These are phyloP conservation scores for Cenchrus fungigraminus DNA, from an alignment of 176 grass and related monocot genomes.

Conservation along the genomic window DNA sequence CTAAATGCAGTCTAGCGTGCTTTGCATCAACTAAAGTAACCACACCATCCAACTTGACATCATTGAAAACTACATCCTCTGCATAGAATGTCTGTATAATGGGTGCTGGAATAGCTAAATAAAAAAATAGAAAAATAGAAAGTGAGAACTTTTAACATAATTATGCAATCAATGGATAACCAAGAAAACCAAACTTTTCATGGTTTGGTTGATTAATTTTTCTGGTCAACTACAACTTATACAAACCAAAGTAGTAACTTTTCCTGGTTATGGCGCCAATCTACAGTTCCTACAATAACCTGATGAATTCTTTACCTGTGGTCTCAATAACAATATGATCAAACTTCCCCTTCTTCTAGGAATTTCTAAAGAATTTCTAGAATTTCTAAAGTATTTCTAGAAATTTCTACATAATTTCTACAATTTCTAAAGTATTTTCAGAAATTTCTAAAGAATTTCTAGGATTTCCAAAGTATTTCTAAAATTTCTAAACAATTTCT, in stretches of 20 bases:
- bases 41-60: conserved; percentile 95
- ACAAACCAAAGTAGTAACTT: background rate
- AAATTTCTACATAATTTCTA: too few species aligned
- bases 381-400: too few species aligned
- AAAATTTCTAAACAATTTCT: too few species aligned
- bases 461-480: too few species aligned
- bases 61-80: conserved; percentile 90
- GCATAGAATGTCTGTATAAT: conserved; percentile 99
- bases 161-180: conserved; percentile 21
- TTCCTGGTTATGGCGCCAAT: background rate
- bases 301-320: conserved; percentile 58
- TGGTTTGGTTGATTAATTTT: background rate
- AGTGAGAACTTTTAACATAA: background rate
- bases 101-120: conserved; percentile 91
- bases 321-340: conserved; percentile 98
- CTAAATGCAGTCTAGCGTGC: conserved; percentile 79
- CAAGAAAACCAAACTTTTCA: background rate
- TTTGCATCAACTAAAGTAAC: conserved; percentile 99
- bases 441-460: too few species aligned
- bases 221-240: background rate
- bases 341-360: conserved; percentile 84
- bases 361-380: too few species aligned
- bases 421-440: too few species aligned
- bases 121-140: conserved; percentile 24
- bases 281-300: conserved; percentile 9